phyloP scores from a whole-genome alignment of 805 yeast genomes.

The Candida hungchunana region DNA sequence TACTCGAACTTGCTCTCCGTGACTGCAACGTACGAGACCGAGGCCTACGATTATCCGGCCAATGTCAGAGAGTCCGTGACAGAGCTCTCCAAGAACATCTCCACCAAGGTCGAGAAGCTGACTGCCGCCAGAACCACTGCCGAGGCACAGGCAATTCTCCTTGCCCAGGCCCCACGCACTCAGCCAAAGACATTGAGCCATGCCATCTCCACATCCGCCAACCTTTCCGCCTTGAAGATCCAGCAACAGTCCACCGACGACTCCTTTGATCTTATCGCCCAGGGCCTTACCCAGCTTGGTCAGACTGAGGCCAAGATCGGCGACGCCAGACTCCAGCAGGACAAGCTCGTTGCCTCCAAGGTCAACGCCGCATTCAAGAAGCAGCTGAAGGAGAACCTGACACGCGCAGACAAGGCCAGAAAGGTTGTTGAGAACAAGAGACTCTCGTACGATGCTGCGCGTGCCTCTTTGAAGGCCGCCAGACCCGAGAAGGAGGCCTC shows the following conservation, averaged over 20 bases:
- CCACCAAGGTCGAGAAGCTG: slow-evolving; percentile 59
- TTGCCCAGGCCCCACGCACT: slow-evolving; percentile 42
- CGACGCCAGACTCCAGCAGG: slow-evolving; percentile 79
- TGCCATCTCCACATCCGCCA: slow-evolving; percentile 74
- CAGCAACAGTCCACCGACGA: slow-evolving; percentile 32
- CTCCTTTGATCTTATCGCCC: slow-evolving; percentile 48
- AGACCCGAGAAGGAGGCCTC: slow-evolving; percentile 67
- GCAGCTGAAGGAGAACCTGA: slow-evolving; percentile 55
- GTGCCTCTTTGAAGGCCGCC: slow-evolving; percentile 47
- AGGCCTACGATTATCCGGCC: slow-evolving; percentile 80
- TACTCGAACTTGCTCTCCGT: slow-evolving; percentile 55
- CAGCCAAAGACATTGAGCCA: slow-evolving; percentile 80
- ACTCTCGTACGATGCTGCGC: slow-evolving; percentile 73
- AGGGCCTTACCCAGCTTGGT: slow-evolving; percentile 63
- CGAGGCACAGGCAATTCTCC: slow-evolving; percentile 77
- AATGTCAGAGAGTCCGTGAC: slow-evolving; percentile 68
- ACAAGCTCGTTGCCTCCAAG: slow-evolving; percentile 61
- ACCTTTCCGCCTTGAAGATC: slow-evolving; percentile 34
- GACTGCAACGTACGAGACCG: slow-evolving; percentile 58
- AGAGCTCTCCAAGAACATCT: slow-evolving; percentile 64
- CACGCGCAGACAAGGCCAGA: slow-evolving; percentile 64
- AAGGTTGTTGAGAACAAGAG: slow-evolving; percentile 74
- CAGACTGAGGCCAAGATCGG: slow-evolving; percentile 71
- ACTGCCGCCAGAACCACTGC: slow-evolving; percentile 70
- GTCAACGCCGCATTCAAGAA: slow-evolving; percentile 65